Evolutionary conservation across 2,329 filamentous ascomycete genomes (phyloP).

Genomic region (Aureobasidium sp.): DNA sequence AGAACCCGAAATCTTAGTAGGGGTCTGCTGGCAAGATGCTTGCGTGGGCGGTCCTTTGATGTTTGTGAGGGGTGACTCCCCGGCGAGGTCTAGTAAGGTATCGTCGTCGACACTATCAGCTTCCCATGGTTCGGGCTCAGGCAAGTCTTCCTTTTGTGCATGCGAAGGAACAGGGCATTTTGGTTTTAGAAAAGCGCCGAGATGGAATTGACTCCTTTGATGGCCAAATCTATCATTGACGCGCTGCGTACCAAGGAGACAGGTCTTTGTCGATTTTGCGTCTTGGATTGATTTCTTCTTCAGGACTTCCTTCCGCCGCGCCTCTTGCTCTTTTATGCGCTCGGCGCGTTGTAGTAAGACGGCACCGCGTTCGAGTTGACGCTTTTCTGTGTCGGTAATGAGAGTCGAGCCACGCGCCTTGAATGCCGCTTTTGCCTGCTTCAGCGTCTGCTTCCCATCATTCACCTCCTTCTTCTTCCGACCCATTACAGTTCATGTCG

Average conservation of each 20-base stretch:
- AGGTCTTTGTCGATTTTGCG: slow-evolving; percentile 16
- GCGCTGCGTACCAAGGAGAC: slow-evolving; percentile 27
- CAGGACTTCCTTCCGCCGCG: slow-evolving; percentile 25
- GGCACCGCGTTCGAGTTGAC: slow-evolving; percentile 28
- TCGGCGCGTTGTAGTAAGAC: slow-evolving; percentile 31
- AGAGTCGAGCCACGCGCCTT: slow-evolving; percentile 27
- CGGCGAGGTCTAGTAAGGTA: slow-evolving; percentile 22
- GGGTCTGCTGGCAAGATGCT: not conserved
- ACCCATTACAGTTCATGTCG: slow-evolving; percentile 11
- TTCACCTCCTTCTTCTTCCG: slow-evolving; percentile 10
- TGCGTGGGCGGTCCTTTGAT: not conserved
- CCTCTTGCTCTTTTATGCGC: slow-evolving; percentile 28
- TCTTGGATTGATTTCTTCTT: slow-evolving; percentile 26
- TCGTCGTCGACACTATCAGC: slow-evolving; percentile 29
- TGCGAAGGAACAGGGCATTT: not conserved
- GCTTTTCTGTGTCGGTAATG: slow-evolving; percentile 28
- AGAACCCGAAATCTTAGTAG: not conserved
- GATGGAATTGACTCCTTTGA: slow-evolving; percentile 31
- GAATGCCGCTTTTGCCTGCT: slow-evolving; percentile 33
- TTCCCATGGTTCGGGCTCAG: slow-evolving; percentile 13
- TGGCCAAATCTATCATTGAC: slow-evolving; percentile 30
- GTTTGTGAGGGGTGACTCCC: slow-evolving; percentile 8
- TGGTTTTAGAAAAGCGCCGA: slow-evolving; percentile 29
- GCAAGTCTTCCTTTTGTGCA: not conserved
- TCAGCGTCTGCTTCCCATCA: slow-evolving; percentile 26